These are phyloP conservation scores for Rusavskia elegans DNA, from an alignment of 495 filamentous ascomycete genomes.

Conservation along the genomic window DNA sequence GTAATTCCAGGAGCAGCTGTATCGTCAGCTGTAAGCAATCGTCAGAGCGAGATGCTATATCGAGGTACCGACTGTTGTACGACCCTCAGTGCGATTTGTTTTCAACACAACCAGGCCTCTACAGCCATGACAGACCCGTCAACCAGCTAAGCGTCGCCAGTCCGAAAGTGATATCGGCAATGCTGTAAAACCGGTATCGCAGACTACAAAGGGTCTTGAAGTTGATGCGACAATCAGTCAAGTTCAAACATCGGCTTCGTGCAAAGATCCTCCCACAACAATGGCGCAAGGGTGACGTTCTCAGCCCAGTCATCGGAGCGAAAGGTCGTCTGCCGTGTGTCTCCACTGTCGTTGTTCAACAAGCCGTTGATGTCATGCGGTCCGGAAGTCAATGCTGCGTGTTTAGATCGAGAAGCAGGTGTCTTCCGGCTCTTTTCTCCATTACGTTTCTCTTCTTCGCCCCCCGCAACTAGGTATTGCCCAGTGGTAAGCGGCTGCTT, in stretches of 20 bases:
- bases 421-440: neutral
- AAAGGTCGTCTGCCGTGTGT: slow-evolving; percentile 4
- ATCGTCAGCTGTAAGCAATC: too few species aligned
- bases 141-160: too few species aligned
- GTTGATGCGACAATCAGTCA: neutral
- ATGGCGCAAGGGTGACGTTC: slow-evolving; percentile 11
- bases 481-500: too few species aligned
- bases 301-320: slow-evolving; percentile 8
- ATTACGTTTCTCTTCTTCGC: neutral
- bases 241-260: slow-evolving; percentile 11
- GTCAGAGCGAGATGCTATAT: too few species aligned
- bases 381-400: neutral
- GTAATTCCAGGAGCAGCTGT: too few species aligned
- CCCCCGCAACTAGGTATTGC: neutral
- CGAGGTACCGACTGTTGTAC: too few species aligned
- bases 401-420: neutral
- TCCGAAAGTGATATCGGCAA: too few species aligned
- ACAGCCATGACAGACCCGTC: too few species aligned
- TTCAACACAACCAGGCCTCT: too few species aligned
- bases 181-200: neutral
- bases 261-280: slow-evolving; percentile 15
- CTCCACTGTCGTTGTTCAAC: slow-evolving; percentile 7
- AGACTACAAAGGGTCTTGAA: neutral
- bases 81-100: too few species aligned
- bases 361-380: slow-evolving; percentile 1